Percentiles rank a stretch among this genome's conserved stretches.
These are phyloP conservation scores for Pyrus betulifolia DNA, from an alignment of 306 rosid species.

Conservation along the genomic window DNA sequence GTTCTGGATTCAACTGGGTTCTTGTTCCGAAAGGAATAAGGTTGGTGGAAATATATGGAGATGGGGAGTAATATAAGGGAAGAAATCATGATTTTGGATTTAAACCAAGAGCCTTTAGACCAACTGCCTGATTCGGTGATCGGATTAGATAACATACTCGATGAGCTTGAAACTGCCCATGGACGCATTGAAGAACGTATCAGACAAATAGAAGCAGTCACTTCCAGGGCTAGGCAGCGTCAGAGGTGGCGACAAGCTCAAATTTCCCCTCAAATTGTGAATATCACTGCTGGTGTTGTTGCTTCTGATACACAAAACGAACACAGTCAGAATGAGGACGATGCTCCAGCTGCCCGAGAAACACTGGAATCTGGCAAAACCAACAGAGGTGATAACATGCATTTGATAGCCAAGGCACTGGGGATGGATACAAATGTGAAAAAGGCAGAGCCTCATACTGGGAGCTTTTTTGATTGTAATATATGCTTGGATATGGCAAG, in stretches of 20 bases:
- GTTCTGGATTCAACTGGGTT: neutral
- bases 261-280: slow-evolving; percentile 19
- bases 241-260: slow-evolving; percentile 29
- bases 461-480: slow-evolving; percentile 53
- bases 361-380: neutral
- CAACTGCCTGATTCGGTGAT: slow-evolving; percentile 27
- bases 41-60: neutral
- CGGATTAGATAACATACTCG: slow-evolving; percentile 37
- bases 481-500: slow-evolving; percentile 47
- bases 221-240: slow-evolving; percentile 41
- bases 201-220: slow-evolving; percentile 47
- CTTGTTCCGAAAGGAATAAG: neutral
- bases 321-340: neutral
- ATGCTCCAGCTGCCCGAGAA: slow-evolving; percentile 17
- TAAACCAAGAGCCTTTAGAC: slow-evolving; percentile 41
- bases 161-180: slow-evolving; percentile 52
- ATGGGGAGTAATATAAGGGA: slow-evolving; percentile 27
- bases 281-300: slow-evolving; percentile 11
- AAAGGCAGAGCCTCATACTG: slow-evolving; percentile 15
- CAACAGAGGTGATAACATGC: slow-evolving; percentile 17
- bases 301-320: slow-evolving; percentile 10
- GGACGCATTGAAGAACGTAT: slow-evolving; percentile 55
- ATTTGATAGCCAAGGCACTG: slow-evolving; percentile 51
- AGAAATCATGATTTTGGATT: slow-evolving; percentile 44
- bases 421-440: slow-evolving; percentile 28